Evolutionary conservation across 768 basidiomycete species (phyloP), one percentile per base, ranked within the genome.

Genomic region (Collybiopsis luxurians): DNA sequence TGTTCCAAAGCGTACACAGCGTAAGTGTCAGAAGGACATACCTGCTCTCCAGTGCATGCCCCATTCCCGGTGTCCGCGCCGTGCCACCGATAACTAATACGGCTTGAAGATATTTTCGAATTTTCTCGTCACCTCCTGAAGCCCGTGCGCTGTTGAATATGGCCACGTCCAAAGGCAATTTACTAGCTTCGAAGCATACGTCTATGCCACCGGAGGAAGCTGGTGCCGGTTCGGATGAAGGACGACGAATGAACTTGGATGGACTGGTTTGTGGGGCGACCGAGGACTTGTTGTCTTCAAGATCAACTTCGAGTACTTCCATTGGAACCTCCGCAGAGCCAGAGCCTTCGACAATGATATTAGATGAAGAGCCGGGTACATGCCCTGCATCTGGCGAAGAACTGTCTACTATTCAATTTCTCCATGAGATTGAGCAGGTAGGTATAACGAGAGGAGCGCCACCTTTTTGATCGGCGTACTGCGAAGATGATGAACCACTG

Each of bases 81-180:
- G 85, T 84, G 2, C 95, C 95, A 15, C 95, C 95, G 39, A 95
- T 84, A 42, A 98, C 84, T 2, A 98, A 75, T 19, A 97, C 88
- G 2, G 89, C 90, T 65, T 90, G 87, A 26, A 95, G 79, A 66
- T 95, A 91, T 67, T 94, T 92, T 61, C 89, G 86, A 61, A 92
- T 88, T 71, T 91, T 91, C 27, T 96, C 94, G 61, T 94, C 92
- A 2, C 89, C 87, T 2, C 90, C 91, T 3, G 87, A 89, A 1
- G 91, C 88, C n/a, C 92, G 80, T 9, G 92, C 84, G 62, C 92
- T 90, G 67, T 96, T 95, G 73, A 92, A 92, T 59, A 97, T 90
- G 7, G 93, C 95, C 10, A 95, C 89, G 66, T 97, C 95, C 55
- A 97, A 75, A 1, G 95, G 94, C 39, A 95, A 76, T 69, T 95